Percentiles rank a stretch among this genome's conserved stretches.
phyloP scores from a whole-genome alignment of 108 stramenopile species.

The Nitzschia sp. region DNA sequence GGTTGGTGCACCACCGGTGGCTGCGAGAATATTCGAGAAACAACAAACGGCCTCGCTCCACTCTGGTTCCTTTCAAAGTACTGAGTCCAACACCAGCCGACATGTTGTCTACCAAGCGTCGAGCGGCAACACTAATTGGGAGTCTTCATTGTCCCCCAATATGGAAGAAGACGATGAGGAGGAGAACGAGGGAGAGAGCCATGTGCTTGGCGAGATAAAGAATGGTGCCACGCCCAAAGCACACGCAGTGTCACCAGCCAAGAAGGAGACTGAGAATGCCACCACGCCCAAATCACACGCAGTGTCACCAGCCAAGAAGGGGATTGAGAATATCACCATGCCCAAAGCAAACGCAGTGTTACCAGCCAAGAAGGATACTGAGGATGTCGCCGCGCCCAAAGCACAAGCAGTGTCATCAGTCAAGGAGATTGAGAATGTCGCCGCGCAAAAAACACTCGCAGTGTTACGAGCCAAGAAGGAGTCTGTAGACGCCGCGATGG shows the following conservation, averaged over 20 bases:
- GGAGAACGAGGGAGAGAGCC: not conserved
- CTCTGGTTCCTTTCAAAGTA: slow-evolving; percentile 3
- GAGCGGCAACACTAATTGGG: not conserved
- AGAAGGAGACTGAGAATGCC: slow-evolving; percentile 1
- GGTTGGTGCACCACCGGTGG: not conserved
- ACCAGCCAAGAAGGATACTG: slow-evolving; percentile 8
- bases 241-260: not conserved
- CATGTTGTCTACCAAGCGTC: slow-evolving; percentile 2
- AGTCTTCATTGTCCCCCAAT: not conserved
- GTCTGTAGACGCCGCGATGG: slow-evolving; percentile 1
- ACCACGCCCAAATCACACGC: slow-evolving; percentile 4
- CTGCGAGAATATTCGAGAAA: not conserved
- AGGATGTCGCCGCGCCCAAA: not conserved
- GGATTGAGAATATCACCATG: not conserved
- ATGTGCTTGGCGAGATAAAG: slow-evolving; percentile 14
- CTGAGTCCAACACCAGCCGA: slow-evolving; percentile 4
- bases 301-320: slow-evolving; percentile 5
- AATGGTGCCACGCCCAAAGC: slow-evolving; percentile 11
- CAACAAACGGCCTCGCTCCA: not conserved
- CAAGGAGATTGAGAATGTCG: not conserved
- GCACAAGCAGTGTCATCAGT: not conserved
- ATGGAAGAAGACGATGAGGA: slow-evolving; percentile 16
- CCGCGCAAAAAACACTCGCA: not conserved
- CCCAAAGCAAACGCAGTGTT: not conserved
- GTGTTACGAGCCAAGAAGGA: slow-evolving; percentile 5